Conservation (phyloP, 2,329 filamentous ascomycete genomes). For the Myrmaecium sp. region DNA sequence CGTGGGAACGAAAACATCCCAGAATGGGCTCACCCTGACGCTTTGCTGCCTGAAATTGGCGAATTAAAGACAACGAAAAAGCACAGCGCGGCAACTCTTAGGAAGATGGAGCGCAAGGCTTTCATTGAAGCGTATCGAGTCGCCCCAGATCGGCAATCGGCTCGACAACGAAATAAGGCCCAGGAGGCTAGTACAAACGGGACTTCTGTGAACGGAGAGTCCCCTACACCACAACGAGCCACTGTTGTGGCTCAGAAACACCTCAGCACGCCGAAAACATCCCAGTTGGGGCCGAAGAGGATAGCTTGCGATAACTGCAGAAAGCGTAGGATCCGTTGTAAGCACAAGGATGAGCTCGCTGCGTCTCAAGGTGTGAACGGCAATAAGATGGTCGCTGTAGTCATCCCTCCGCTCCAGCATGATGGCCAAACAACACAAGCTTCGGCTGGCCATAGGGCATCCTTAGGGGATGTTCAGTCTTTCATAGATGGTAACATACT, state of each 20-base stretch:
- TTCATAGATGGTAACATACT: constrained; percentile 15
- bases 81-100: constrained; percentile 36
- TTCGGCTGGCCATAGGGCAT: no score
- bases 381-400: constrained; percentile 4
- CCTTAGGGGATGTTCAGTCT: no score
- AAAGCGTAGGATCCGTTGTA: constrained; percentile 44
- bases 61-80: constrained; percentile 30
- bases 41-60: constrained; percentile 27
- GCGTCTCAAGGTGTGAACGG: constrained; percentile 2
- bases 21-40: constrained; percentile 43
- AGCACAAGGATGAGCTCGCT: constrained; percentile 40
- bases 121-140: constrained; percentile 26
- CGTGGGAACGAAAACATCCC: constrained; percentile 45
- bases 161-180: constrained; percentile 16
- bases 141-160: constrained; percentile 28
- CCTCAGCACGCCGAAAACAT: constrained; percentile 36
- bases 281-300: constrained; percentile 41
- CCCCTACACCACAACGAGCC: constrained; percentile 10
- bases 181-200: constrained; percentile 4
- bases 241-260: constrained; percentile 19
- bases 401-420: constrained; percentile 2
- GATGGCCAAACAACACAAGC: not conserved
- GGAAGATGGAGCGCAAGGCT: constrained; percentile 37
- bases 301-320: constrained; percentile 47
- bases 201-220: constrained; percentile 14